Conservation (phyloP, 345 rosid genomes). For the Populus nigra region DNA sequence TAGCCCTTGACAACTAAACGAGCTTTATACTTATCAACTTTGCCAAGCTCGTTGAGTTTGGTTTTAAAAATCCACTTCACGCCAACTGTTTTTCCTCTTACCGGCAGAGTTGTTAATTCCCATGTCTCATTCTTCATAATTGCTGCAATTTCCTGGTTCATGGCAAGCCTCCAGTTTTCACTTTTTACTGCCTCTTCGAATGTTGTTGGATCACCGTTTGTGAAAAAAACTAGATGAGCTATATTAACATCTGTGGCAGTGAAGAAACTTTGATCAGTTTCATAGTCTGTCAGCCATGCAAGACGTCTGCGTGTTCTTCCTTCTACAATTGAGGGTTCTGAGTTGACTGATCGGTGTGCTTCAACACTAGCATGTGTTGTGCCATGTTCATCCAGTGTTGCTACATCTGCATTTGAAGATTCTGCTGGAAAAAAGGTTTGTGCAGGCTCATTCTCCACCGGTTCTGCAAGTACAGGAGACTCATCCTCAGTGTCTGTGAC, state of each 20-base stretch:
- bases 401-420: no score
- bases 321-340: no score
- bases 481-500: no score
- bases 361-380: no score
- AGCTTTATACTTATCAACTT: no score
- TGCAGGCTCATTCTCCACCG: no score
- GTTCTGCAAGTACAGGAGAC: no score
- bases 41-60: not conserved
- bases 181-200: not conserved
- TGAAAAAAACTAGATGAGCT: not conserved
- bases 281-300: not conserved
- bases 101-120: not conserved
- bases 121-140: not conserved
- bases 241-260: not conserved
- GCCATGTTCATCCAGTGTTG: no score
- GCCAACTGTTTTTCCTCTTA: not conserved
- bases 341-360: no score
- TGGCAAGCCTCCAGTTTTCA: not conserved
- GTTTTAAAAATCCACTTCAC: not conserved
- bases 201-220: not conserved
- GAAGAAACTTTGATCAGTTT: not conserved
- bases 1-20: no score
- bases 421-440: accelerated
- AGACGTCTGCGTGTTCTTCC: no score
- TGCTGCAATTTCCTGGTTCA: not conserved